Evolutionary conservation across 768 basidiomycete genomes (phyloP).

Genomic region (Kwoniella bestiolae): DNA sequence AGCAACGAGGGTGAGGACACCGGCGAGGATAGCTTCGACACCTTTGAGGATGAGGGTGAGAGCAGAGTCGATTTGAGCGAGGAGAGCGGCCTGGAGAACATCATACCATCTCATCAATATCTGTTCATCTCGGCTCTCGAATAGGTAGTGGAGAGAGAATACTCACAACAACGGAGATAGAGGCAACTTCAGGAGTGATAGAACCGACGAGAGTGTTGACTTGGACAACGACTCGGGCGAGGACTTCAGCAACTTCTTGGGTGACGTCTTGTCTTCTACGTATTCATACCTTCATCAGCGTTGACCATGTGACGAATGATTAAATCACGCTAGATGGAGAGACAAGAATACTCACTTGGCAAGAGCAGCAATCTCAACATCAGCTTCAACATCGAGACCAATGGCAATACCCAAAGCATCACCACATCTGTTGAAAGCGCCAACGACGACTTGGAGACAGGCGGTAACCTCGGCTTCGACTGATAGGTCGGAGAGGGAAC

Average conservation of each 20-base stretch:
- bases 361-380: constrained; percentile 13
- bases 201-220: constrained; percentile 16
- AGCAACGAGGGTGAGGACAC: constrained; percentile 22
- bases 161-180: constrained; percentile 18
- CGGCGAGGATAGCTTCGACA: constrained; percentile 19
- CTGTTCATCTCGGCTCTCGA: background rate
- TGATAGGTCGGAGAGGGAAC: constrained; percentile 9
- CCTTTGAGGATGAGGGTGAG: constrained; percentile 14
- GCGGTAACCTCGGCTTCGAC: constrained; percentile 17
- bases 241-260: constrained; percentile 17
- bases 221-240: constrained; percentile 11
- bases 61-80: constrained; percentile 13
- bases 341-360: constrained; percentile 19
- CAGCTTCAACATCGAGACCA: constrained; percentile 16
- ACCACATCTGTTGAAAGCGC: constrained; percentile 22
- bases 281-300: background rate
- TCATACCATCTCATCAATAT: background rate
- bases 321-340: background rate
- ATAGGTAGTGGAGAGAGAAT: background rate
- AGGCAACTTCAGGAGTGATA: constrained; percentile 8
- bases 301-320: background rate
- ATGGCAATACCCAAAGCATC: constrained; percentile 21
- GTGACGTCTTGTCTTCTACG: constrained; percentile 12
- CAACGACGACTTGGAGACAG: constrained; percentile 20
- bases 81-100: constrained; percentile 1